Evolutionary conservation across 345 rosid species (phyloP).

Genomic region (Aquilaria yunnanensis): DNA sequence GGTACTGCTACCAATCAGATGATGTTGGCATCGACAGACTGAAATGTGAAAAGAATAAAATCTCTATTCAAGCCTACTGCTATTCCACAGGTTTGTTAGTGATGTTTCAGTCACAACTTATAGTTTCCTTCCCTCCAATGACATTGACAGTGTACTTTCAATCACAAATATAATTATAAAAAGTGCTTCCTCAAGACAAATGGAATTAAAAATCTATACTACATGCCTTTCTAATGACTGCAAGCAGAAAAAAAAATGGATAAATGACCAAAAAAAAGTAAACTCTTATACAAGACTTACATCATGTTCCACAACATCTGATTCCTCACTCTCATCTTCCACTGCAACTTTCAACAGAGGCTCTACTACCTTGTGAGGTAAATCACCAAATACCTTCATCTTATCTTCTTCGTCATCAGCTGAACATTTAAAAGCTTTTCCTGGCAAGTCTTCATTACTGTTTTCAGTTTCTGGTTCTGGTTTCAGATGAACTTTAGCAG

Average conservation of each 20-base stretch:
- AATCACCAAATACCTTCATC: slow-evolving; percentile 27
- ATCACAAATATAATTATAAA: too few relatives aligned
- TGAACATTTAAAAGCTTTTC: slow-evolving; percentile 24
- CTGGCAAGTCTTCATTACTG: slow-evolving; percentile 20
- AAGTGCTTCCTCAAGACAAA: too few relatives aligned
- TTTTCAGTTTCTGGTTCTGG: slow-evolving; percentile 25
- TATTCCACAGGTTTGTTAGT: too few relatives aligned
- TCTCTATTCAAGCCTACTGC: too few relatives aligned
- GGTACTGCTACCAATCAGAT: too few relatives aligned
- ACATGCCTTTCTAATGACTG: too few relatives aligned
- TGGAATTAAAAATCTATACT: too few relatives aligned
- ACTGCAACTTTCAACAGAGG: slow-evolving; percentile 34
- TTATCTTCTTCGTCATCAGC: slow-evolving; percentile 32
- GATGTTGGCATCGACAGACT: too few relatives aligned
- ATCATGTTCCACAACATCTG: slow-evolving; percentile 81
- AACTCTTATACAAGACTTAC: slow-evolving; percentile 38
- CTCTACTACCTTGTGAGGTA: slow-evolving; percentile 27
- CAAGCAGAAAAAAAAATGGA: not conserved
- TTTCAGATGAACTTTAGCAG: slow-evolving; percentile 24
- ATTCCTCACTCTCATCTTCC: slow-evolving; percentile 65
- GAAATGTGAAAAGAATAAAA: too few relatives aligned
- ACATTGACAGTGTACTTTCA: too few relatives aligned
- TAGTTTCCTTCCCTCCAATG: not conserved
- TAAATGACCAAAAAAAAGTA: slow-evolving; percentile 10
- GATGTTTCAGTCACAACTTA: too few relatives aligned